phyloP scores from a whole-genome alignment of 2,329 filamentous ascomycete species.

The Pestalotiopsis sp. region DNA sequence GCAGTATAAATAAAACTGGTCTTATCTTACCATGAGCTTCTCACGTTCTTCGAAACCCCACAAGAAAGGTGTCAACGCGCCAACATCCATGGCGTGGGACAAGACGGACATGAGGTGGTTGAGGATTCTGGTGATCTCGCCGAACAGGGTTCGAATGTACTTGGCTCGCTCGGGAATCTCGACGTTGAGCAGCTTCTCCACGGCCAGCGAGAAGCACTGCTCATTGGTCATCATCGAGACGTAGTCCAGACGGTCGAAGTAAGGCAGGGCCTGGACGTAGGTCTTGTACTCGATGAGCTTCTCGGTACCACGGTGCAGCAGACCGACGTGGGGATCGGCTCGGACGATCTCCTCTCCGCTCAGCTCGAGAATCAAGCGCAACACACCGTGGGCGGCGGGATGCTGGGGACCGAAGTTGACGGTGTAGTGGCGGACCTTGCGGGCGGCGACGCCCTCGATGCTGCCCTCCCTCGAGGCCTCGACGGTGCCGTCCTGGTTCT shows the following conservation, averaged over 20 bases:
- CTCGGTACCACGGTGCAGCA: conserved; percentile 96
- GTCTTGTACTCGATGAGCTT: conserved; percentile 99
- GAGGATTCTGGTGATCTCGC: conserved; percentile 87
- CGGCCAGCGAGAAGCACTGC: conserved; percentile 92
- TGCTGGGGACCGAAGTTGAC: conserved; percentile 99
- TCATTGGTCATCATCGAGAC: conserved; percentile 99
- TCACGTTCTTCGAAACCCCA: conserved; percentile 99
- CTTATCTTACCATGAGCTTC: conserved; percentile 89
- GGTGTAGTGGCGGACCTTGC: conserved; percentile 98
- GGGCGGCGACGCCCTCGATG: conserved; percentile 43
- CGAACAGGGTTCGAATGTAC: conserved; percentile 95
- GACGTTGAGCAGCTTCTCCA: conserved; percentile 96
- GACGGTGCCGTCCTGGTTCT: conserved; percentile 41
- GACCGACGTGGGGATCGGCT: conserved; percentile 92
- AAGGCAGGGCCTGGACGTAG: conserved; percentile 95
- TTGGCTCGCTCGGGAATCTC: conserved; percentile 95
- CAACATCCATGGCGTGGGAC: conserved; percentile 98
- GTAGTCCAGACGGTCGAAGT: conserved; percentile 98
- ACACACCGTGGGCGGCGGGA: conserved; percentile 95
- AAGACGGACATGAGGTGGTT: conserved; percentile 99
- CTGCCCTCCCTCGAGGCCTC: conserved; percentile 51
- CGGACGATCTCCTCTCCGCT: conserved; percentile 97
- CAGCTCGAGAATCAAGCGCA: conserved; percentile 95
- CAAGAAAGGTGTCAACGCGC: conserved; percentile 94
- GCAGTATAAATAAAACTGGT: neutral